Base-by-base conservation (phyloP, 257 asterid genomes). In the Plectranthus barbatus region DNA sequence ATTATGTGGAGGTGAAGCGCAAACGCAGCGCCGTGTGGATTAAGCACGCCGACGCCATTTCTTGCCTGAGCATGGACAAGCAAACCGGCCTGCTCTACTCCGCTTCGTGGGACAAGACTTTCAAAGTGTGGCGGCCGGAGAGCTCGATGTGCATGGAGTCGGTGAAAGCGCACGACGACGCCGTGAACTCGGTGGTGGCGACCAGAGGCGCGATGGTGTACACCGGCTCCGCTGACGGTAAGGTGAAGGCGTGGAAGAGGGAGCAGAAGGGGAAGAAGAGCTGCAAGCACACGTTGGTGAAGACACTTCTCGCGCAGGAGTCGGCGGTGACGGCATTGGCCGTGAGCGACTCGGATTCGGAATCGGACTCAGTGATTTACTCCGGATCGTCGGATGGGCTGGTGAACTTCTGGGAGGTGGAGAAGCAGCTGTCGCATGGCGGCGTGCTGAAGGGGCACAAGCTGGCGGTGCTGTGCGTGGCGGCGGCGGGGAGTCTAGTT, bases 201-300 rank as follows among this genome's bases (percentile, higher is more conserved):
- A 77, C 86, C 60, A 52, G 62, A 0, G 88, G 74, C 6, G 90
- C 88, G 3, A 56, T 82, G 37, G 95, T 88, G 18, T 88, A 80
- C 67, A 85, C 95, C 0, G 96, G 95, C 0, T 88, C 96, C 0
- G 96, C 96, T 0, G 96, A 88, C 62, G 96, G 96, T 17, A 75
- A 77, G 5, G 94, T 88, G 1, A 88, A 88, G 60, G 90, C 81
- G 0, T 88, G 96, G 96, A 77, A 60, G 65, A 74, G 92, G 56
- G 91, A 80, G 19, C 61, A 68, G 2, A 74, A 49, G 5, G 92
- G 95, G 0, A 88, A 80, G 52, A 6, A n/a, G n/a, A n/a, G 42
- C 0, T 74, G 79, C 0, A 68, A 53, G 29, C 96, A 88, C 37
- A 70, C 47, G 5, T 60, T 80, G 9, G 71, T 71, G 4, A 76